These are phyloP conservation scores for Iris pallida DNA, from an alignment of 116 monocot genomes.

Conservation along the genomic window DNA sequence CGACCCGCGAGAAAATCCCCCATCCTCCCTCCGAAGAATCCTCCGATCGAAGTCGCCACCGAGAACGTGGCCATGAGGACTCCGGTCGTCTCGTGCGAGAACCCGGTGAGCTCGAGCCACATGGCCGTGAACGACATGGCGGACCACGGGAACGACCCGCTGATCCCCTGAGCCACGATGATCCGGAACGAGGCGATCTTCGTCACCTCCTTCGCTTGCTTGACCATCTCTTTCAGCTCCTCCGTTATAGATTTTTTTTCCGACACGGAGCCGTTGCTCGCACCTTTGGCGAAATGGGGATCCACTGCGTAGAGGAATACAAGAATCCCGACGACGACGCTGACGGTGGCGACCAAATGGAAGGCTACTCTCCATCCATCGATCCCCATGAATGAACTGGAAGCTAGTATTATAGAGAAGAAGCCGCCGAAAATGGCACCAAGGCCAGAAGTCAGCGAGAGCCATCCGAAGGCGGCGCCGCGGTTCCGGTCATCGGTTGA, in stretches of 20 bases:
- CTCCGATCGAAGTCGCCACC: constrained; percentile 66
- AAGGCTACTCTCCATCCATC: constrained; percentile 86
- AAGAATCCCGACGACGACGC: constrained; percentile 59
- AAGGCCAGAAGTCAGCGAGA: constrained; percentile 56
- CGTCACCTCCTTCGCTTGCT: constrained; percentile 66
- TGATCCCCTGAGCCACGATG: constrained; percentile 73
- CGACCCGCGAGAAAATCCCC: constrained; percentile 65
- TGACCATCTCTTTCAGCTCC: constrained; percentile 38
- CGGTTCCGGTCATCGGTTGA: constrained; percentile 79
- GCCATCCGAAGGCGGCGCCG: constrained; percentile 84
- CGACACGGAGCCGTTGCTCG: background rate
- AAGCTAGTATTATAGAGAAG: constrained; percentile 56
- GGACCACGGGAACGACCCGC: constrained; percentile 84
- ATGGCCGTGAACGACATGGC: constrained; percentile 84
- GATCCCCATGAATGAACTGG: constrained; percentile 71
- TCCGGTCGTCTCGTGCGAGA: constrained; percentile 71
- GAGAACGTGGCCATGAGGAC: constrained; percentile 56
- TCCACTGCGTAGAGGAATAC: constrained; percentile 35
- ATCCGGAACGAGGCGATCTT: constrained; percentile 89
- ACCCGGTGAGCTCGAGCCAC: constrained; percentile 94
- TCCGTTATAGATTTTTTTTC: constrained; percentile 27
- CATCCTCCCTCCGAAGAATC: constrained; percentile 78
- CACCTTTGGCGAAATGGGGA: constrained; percentile 38
- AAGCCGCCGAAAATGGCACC: constrained; percentile 74
- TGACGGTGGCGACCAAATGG: constrained; percentile 65